These are phyloP conservation scores for Oryza officinalis DNA, from an alignment of 176 grass and related monocot genomes.

Conservation along the genomic window DNA sequence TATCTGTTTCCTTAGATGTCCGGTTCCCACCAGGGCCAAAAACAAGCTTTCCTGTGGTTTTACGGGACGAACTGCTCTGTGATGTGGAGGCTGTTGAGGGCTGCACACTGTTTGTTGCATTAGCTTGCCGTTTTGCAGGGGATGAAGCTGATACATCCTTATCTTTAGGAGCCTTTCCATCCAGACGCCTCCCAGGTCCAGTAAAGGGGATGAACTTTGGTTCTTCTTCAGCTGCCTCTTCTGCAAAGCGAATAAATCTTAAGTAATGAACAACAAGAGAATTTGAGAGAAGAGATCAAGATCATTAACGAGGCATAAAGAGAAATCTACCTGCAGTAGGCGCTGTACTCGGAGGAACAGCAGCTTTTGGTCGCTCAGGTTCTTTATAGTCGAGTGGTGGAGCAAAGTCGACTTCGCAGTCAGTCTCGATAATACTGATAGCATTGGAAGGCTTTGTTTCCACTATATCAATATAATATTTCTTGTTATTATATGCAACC, in stretches of 20 bases:
- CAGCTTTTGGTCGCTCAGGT: conserved; percentile 59
- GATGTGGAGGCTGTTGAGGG: conserved; percentile 43
- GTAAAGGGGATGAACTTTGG: conserved; percentile 79
- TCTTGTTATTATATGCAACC: conserved; percentile 98
- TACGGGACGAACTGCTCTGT: conserved; percentile 50
- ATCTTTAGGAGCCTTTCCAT: conserved; percentile 73
- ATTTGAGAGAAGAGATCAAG: not conserved
- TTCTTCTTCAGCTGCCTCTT: conserved; percentile 63
- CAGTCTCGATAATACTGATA: conserved; percentile 97
- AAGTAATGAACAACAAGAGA: conserved; percentile 34
- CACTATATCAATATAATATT: conserved; percentile 98
- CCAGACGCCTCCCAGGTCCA: conserved; percentile 75
- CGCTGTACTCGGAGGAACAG: conserved; percentile 38
- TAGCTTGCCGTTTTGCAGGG: conserved; percentile 59
- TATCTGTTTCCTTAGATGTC: conserved; percentile 51
- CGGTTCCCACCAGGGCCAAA: conserved; percentile 72
- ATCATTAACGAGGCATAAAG: not conserved
- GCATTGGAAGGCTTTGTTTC: conserved; percentile 91
- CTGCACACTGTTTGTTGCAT: conserved; percentile 44
- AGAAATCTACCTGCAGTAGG: conserved; percentile 46
- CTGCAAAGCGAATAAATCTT: conserved; percentile 21
- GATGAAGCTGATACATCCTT: conserved; percentile 36
- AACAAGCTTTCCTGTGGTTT: conserved; percentile 75
- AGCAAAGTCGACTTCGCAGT: conserved; percentile 99
- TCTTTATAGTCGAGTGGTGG: conserved; percentile 96